A percentile compares a stretch with the other conserved stretches of the same genome.
phyloP scores from a whole-genome alignment of 2,329 filamentous ascomycete species.

The Polytolypa hystricis region DNA sequence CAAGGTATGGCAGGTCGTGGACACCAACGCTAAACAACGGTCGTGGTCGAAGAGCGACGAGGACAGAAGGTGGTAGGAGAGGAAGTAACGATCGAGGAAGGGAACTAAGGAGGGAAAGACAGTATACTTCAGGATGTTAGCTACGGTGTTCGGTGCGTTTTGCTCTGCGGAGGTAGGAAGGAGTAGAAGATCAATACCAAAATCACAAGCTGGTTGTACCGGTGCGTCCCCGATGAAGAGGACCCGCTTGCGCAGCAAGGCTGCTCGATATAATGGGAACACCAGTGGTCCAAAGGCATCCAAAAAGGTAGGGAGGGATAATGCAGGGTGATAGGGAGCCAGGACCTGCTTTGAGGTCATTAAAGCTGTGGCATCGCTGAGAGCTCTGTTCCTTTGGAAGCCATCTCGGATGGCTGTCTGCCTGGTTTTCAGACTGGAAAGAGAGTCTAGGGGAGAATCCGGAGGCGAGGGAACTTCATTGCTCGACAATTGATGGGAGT shows the following conservation, averaged over 20 bases:
- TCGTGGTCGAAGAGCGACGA: slow-evolving; percentile 53
- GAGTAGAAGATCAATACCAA: slow-evolving; percentile 47
- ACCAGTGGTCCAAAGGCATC: slow-evolving; percentile 81
- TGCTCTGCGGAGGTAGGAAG: no score
- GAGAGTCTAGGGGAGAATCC: slow-evolving; percentile 44
- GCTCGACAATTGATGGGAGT: slow-evolving; percentile 31
- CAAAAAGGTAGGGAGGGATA: slow-evolving; percentile 66
- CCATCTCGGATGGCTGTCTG: slow-evolving; percentile 40
- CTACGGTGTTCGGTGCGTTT: slow-evolving; percentile 2
- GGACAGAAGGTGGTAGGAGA: slow-evolving; percentile 51
- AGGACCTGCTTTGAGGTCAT: slow-evolving; percentile 45
- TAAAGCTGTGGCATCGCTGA: slow-evolving; percentile 32
- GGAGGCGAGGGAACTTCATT: slow-evolving; percentile 27
- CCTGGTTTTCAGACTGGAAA: slow-evolving; percentile 38
- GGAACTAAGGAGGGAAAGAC: slow-evolving; percentile 84
- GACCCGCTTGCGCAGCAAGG: slow-evolving; percentile 76
- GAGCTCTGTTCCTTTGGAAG: slow-evolving; percentile 26
- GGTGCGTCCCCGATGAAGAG: slow-evolving; percentile 77
- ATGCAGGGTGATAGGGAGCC: slow-evolving; percentile 71
- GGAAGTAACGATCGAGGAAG: slow-evolving; percentile 66
- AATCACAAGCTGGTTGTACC: slow-evolving; percentile 76
- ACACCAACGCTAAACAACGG: slow-evolving; percentile 91
- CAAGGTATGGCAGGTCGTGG: slow-evolving; percentile 75
- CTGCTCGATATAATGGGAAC: slow-evolving; percentile 81
- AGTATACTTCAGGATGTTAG: slow-evolving; percentile 56